A percentile compares a stretch with the other conserved stretches of the same genome.
phyloP scores from a whole-genome alignment of 306 rosid genomes.

The Prunus campanulata region DNA sequence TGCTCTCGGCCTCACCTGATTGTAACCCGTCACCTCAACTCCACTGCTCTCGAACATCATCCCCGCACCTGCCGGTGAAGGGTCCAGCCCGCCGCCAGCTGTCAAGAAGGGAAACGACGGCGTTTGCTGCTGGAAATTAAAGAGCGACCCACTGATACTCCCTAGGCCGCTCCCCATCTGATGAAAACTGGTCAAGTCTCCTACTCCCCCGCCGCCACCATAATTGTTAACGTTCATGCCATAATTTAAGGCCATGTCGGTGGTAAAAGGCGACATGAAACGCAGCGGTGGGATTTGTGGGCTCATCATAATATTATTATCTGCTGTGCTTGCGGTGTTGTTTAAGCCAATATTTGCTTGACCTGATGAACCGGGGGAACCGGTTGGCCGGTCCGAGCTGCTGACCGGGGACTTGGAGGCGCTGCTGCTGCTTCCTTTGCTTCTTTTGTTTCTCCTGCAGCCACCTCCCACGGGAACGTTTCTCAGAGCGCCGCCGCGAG shows the following conservation, averaged over 20 bases:
- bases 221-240: slow-evolving; percentile 33
- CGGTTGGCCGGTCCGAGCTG: slow-evolving; percentile 54
- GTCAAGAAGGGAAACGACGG: slow-evolving; percentile 60
- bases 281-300: slow-evolving; percentile 37
- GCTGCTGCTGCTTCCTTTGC: slow-evolving; percentile 44
- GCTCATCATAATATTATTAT: slow-evolving; percentile 1
- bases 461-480: slow-evolving; percentile 92
- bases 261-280: slow-evolving; percentile 49
- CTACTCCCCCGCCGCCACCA: slow-evolving; percentile 33
- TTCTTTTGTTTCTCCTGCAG: slow-evolving; percentile 76
- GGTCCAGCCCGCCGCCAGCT: slow-evolving; percentile 36
- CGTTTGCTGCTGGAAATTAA: slow-evolving; percentile 40
- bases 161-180: slow-evolving; percentile 49
- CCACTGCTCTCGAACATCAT: slow-evolving; percentile 39
- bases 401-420: slow-evolving; percentile 63
- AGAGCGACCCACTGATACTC: slow-evolving; percentile 20
- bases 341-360: slow-evolving; percentile 28
- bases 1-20: slow-evolving; percentile 34
- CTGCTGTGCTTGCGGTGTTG: background rate
- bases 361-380: slow-evolving; percentile 43
- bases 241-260: slow-evolving; percentile 58
- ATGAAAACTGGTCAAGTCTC: slow-evolving; percentile 47
- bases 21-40: slow-evolving; percentile 26
- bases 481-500: slow-evolving; percentile 70
- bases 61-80: slow-evolving; percentile 26